phyloP scores from a whole-genome alignment of 176 grass and related monocot genomes.

The Guadua angustifolia region DNA sequence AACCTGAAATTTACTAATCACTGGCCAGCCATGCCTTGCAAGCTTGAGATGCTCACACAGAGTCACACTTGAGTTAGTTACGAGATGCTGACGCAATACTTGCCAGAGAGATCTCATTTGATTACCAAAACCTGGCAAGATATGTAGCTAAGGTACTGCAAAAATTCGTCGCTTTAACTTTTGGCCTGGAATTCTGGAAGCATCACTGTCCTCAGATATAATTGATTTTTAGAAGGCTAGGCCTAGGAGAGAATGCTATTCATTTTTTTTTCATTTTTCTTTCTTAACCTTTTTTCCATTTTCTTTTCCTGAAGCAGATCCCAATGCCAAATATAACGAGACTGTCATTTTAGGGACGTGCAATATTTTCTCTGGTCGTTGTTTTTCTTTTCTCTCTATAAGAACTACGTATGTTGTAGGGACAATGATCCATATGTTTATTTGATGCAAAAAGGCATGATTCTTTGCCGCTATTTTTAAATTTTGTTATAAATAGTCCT shows the following conservation, averaged over 20 bases:
- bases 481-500: not conserved
- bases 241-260: not conserved
- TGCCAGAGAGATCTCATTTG: not conserved
- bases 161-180: not conserved
- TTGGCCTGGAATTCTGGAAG: not conserved
- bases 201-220: not conserved
- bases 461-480: not conserved
- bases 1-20: conserved; percentile 19
- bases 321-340: not conserved
- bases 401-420: too few species aligned
- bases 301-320: too few species aligned
- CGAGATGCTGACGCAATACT: conserved; percentile 21
- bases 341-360: not conserved
- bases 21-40: not conserved
- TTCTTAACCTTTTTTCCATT: not conserved
- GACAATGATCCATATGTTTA: not conserved
- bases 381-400: not conserved
- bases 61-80: conserved; percentile 22
- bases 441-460: not conserved
- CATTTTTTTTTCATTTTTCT: not conserved
- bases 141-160: not conserved
- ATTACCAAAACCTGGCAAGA: conserved; percentile 30
- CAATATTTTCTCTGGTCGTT: not conserved
- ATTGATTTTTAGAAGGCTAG: not conserved
- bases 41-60: not conserved